Evolutionary conservation across 495 filamentous ascomycete species (phyloP), one percentile per base, ranked within the genome.

Genomic region (Melanomma pulvis-pyrius): DNA sequence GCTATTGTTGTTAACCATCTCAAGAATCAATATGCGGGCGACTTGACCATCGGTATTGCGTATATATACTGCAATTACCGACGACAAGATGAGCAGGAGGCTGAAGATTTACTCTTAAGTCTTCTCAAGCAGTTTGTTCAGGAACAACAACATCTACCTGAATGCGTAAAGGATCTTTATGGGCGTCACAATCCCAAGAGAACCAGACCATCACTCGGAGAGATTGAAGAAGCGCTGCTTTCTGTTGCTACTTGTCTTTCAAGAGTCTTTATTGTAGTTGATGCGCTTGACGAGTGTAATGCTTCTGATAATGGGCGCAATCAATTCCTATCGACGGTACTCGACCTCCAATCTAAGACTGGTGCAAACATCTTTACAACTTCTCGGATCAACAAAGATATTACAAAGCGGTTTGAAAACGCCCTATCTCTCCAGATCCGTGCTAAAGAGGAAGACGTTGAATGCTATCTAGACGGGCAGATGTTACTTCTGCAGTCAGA

Each of bases 41-140:
- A 34, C 12, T 12, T 4, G 4, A 34, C 5, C 8, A 47, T 48
- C 29, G 72, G 71, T 6, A 59, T 82, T 54, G 75, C 77, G 11
- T 80, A 74, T 52, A 15, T 81, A 51, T 82, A 76, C 59, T 81
- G 73, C 65, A 75, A 76, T 44, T 82, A 71, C 65, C 63, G 71
- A 29, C 61, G 63, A 21, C 64, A 75, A 28, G 46, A 71, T 5
- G 71, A 77, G 24, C 78, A 80, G 67, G 78, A 65, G 13, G 47
- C 66, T 1, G 28, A 59, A 13, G 52, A 68, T 34, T 61, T 82
- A 22, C 69, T 81, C 12, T 66, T 63, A 47, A 76, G 72, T 48
- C 46, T 82, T 5, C 63, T 80, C 28, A 77, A 78, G 46, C 78
- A 81, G 55, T 55, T 80, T 19, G 63, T 71, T 29, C 66, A 74